phyloP scores from a whole-genome alignment of 108 stramenopile genomes.

The Skeletonema tropicum region DNA sequence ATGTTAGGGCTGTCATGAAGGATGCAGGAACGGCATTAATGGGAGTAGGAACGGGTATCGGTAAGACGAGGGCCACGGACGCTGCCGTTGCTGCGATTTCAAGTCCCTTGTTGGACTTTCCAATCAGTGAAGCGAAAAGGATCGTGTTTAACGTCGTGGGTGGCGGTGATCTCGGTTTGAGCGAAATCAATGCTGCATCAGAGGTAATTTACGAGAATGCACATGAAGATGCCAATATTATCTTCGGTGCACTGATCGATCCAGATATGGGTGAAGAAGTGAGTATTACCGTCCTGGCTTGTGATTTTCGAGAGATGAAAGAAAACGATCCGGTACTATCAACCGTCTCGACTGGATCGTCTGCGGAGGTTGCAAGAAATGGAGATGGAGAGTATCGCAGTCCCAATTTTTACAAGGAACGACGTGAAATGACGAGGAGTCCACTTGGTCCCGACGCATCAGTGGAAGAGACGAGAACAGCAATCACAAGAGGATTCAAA shows the following conservation, averaged over 20 bases:
- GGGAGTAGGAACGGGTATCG: slow-evolving; percentile 87
- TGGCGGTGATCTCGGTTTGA: slow-evolving; percentile 79
- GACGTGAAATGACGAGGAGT: slow-evolving; percentile 62
- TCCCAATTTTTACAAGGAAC: slow-evolving; percentile 66
- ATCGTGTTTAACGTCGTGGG: slow-evolving; percentile 94
- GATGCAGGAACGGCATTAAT: slow-evolving; percentile 95
- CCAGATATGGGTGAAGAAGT: slow-evolving; percentile 66
- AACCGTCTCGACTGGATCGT: slow-evolving; percentile 1
- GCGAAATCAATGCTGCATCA: slow-evolving; percentile 88
- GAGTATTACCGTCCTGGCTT: slow-evolving; percentile 68
- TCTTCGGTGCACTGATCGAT: slow-evolving; percentile 92
- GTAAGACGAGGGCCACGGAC: slow-evolving; percentile 87
- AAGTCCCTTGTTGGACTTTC: slow-evolving; percentile 85
- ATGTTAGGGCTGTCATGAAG: slow-evolving; percentile 91
- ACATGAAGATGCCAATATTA: slow-evolving; percentile 92
- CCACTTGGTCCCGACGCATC: slow-evolving; percentile 63
- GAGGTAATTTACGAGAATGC: slow-evolving; percentile 92
- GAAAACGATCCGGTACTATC: slow-evolving; percentile 17
- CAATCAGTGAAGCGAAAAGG: slow-evolving; percentile 89
- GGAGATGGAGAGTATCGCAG: slow-evolving; percentile 47
- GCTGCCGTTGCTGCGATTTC: slow-evolving; percentile 91
- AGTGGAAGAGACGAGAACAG: slow-evolving; percentile 63
- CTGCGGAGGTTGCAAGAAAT: slow-evolving; percentile 18
- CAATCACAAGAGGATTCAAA: slow-evolving; percentile 69
- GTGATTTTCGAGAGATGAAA: slow-evolving; percentile 53